Conservation (phyloP, 192 early-diverging fungal genomes). For the Umbelopsis sp. region DNA sequence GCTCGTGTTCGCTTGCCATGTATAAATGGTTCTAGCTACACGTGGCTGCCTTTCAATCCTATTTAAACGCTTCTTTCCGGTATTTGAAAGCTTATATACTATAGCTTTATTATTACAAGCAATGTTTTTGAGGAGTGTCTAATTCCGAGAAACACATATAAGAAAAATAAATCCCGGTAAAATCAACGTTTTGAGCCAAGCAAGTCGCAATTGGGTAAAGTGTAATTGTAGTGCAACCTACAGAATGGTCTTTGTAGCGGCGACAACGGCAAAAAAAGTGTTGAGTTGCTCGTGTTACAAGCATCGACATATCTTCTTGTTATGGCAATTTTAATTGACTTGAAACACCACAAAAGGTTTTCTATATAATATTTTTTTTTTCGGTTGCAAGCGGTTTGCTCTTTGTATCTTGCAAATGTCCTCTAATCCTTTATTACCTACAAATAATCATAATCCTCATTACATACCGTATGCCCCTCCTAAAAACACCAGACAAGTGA, state of each 20-base stretch:
- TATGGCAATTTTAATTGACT: slow-evolving; percentile 1
- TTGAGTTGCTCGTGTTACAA: slow-evolving; percentile 1
- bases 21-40: neutral
- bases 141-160: no score
- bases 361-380: neutral
- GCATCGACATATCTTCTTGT: neutral
- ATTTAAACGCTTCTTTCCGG: no score
- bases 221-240: no score
- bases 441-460: neutral
- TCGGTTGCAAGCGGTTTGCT: neutral
- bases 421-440: slow-evolving; percentile 1
- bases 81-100: no score
- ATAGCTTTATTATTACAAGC: no score
- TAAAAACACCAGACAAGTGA: no score
- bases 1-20: slow-evolving; percentile 6
- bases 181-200: no score
- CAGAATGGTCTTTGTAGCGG: slow-evolving; percentile 10
- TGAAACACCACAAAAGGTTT: neutral
- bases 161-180: no score
- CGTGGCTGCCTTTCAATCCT: neutral
- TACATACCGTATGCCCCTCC: neutral
- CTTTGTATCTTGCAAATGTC: slow-evolving; percentile 5
- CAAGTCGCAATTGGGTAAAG: no score
- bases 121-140: no score
- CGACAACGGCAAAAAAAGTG: neutral